Evolutionary conservation across 306 rosid species (phyloP), one percentile per base, ranked within the genome.

Genomic region (Ceratonia siliqua): DNA sequence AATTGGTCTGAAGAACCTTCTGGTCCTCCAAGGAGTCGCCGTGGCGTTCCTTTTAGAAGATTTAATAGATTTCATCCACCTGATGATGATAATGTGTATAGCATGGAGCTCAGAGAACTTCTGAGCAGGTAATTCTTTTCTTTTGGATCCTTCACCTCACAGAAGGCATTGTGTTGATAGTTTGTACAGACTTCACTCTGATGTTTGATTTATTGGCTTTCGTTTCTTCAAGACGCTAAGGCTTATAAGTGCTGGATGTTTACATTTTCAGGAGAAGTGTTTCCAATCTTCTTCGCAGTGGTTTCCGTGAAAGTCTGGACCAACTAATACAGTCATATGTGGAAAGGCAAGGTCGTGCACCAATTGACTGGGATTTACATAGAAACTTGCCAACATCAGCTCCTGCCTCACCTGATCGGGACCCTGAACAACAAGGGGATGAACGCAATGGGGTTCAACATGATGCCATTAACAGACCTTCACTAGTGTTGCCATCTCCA

Each of bases 61-160:
- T 78, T 89, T 63, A 92, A 83, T 69, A 86, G 96, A 84, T 95
- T 95, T 84, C 96, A 92, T 76, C 99, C 97, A 5, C 98, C 99
- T 55, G 99, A 92, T 72, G 99, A 92, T 78, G 99, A 92, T 79
- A 95, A 91, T 28, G 99, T 95, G 72, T 95, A 95, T 78, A 95
- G 99, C 62, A 95, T 95, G 99, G 99, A 95, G 78, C 98, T 95
- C 54, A 87, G 99, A 89, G 99, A 95, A 73, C 99, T 95, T 85
- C 55, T 95, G 77, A 89, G 99, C 99, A 87, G 99, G 99, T 95
- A 85, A 27, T 77, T 58, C 59, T 71, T 70, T 54, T 61, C 42
- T 57, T 46, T 57, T 52, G 38, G 56, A 67, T 71, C 15, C 48
- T 68, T 54, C 55, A 62, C 36, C 49, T 64, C 38, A 18, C 30